Base-by-base conservation (phyloP, 2,329 filamentous ascomycete species). In the Trichoderma sp. region DNA sequence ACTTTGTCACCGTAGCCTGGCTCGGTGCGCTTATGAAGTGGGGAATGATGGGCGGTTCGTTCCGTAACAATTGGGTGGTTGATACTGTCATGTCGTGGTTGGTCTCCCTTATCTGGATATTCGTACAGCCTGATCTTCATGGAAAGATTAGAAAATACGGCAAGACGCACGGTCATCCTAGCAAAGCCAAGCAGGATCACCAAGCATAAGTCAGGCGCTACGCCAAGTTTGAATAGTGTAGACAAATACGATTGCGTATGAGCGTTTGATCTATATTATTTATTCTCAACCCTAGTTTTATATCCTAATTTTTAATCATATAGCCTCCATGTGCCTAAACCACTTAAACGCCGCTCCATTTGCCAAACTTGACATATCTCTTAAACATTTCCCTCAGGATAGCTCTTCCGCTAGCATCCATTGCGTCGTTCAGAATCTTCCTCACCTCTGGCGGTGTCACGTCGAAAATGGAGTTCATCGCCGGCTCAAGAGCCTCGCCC, bases 1-100 rank as follows among this genome's bases (percentile, higher is more conserved):
- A 93, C 80, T 86, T 93, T 77, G 88, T 97, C 58, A 91, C 93
- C 0, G 93, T 94, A 12, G 91, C 90, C 73, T 89, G 91, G 74
- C 79, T 97, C 61, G 93, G 92, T 1, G 82, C 88, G 71, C 77
- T 93, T 72, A 92, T 98, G 89, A 90, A 91, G 75, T 91, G 87
- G 78, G 83, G 84, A 30, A 79, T 83, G 21, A 79, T 90, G 76
- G 88, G 89, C 18, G 87, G 88, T 3, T 84, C 85, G 18, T 82
- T 84, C 65, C 84, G 89, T 74, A 90, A 90, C 73, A 90, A 85
- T 76, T 88, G 85, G 85, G 15, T 92, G 18, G 61, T 89, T 56
- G 91, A 92, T 78, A 88, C 86, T 1, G 67, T 91, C 18, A 82
- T 89, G 75, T 83, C 83, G 15, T 88, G 85, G 81, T 73, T 91